Evolutionary conservation across 202 grass and related monocot species (phyloP), one percentile per base, ranked within the genome.

Genomic region (Bolboschoenoplectus hybrid): DNA sequence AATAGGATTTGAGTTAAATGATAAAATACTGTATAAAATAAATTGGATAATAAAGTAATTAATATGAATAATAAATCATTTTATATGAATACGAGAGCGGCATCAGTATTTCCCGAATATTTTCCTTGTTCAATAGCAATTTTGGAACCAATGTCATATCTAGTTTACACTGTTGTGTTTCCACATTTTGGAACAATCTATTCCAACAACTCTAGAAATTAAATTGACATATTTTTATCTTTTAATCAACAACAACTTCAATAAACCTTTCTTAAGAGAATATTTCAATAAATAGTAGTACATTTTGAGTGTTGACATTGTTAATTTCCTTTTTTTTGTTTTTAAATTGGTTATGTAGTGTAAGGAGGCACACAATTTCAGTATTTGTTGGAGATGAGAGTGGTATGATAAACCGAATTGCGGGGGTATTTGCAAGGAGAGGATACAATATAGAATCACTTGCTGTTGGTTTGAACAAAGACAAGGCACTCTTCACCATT

Each of bases 381-480:
- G 96, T 95, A 7, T 98, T 98, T 75, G 96, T 95, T 61, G 93
- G 96, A 35, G 96, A 98, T 82, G 96, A 98, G 74, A 98, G 96
- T 80, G 96, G 96, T 13, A 98, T 98, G 90, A 98, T 98, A 39
- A 98, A 98, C 82, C 87, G 96, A 68, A 98, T 98, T 11, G 96
- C 96, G 1, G 96, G 96, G 39, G 96, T 98, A 1, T 98, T 98
- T 63, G 96, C 96, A 12, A 90, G 96, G 88, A 91, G 96, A 81
- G 96, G 96, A 16, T 94, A 96, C 74, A 95, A 98, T 86, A 98
- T 96, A 61, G 96, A 98, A 85, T 98, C 93, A 13, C 91, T 98
- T 53, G 96, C 96, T 11, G 96, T 98, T 55, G 96, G 96, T 76
- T 92, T 98, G 86, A 98, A 98, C 85, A 94, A 94, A 87, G 96